Base-by-base conservation (phyloP, 1,139 yeast genomes). In the Debaryomyces singareniensis region DNA sequence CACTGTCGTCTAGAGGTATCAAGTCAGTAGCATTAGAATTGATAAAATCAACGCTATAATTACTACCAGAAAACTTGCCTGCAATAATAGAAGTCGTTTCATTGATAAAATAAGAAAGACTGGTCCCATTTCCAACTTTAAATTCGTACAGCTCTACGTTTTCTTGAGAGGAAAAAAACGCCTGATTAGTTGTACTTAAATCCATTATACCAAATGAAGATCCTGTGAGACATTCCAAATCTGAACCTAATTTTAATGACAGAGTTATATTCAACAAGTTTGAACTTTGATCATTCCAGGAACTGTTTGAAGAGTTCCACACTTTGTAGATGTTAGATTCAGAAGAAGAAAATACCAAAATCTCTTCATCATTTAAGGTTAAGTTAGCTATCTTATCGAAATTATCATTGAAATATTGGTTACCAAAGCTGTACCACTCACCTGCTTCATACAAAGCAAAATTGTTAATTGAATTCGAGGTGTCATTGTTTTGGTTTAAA, bases 11-110 rank as follows among this genome's bases (percentile, higher is more conserved):
- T 54, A 49, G 43, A 2, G 53, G 38, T 3, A 47, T 42, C 0
- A 62, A 43, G 5, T 56, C 47, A 5, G 43, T 45, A 10, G 47
- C 43, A 5, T 44, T 31, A 13, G 47, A 51, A 6, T 62, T 45
- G 29, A 78, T 42, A n/a, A 62, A 37, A 26, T 61, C 57, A 6
- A 35, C 30, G 14, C 40, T 43, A 10, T 41, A 30, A 7, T 41
- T 27, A 3, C 27, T 38, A 2, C 58, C 39, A 9, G 37, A 38
- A 40, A 68, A 66, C n/a, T 44, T 41, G 4, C 74, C 73, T 11
- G 82, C 87, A 28, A 80, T 44, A 1, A 74, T 68, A 30, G 78
- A 61, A 4, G 69, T 38, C 0, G 75, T 48, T 13, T 57, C 57
- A 44, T 79, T 78, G 25, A 80, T 59, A 31, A 54, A 60, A 35